phyloP scores from a whole-genome alignment of 345 rosid species.

The Luvunga scandens region DNA sequence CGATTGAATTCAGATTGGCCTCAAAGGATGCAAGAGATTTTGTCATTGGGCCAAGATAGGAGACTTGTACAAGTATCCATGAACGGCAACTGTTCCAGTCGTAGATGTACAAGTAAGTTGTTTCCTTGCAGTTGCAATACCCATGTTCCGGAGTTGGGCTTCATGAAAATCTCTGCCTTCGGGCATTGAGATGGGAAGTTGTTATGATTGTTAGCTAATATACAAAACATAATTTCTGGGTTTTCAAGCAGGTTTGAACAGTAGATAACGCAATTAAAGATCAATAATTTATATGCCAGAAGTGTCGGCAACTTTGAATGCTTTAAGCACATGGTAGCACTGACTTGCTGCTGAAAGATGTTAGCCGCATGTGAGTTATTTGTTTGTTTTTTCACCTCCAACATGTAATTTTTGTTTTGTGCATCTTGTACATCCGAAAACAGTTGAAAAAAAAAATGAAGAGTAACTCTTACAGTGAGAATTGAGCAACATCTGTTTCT shows the following conservation, averaged over 20 bases:
- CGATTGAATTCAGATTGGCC: slow-evolving; percentile 74
- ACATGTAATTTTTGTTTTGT: slow-evolving; percentile 6
- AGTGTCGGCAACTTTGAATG: not conserved
- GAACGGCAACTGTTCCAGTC: slow-evolving; percentile 36
- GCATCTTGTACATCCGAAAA: slow-evolving; percentile 7
- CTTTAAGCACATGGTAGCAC: not conserved
- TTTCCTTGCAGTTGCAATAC: not conserved
- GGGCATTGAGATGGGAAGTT: not conserved
- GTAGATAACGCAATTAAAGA: slow-evolving; percentile 2
- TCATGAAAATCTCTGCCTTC: not conserved
- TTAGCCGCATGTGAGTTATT: slow-evolving; percentile 6
- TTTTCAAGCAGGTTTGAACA: slow-evolving; percentile 16
- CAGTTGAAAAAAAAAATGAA: not conserved
- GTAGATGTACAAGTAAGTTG: slow-evolving; percentile 37
- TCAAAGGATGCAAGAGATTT: slow-evolving; percentile 63
- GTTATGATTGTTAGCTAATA: not conserved
- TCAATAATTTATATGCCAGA: not conserved
- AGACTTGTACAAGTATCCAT: slow-evolving; percentile 30
- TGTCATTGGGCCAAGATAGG: slow-evolving; percentile 45
- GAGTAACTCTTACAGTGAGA: not conserved
- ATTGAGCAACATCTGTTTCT: slow-evolving; percentile 1
- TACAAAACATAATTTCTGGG: not conserved
- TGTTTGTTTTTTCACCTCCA: slow-evolving; percentile 14
- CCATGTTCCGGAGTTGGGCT: not conserved
- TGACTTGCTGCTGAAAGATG: not conserved